phyloP scores from a whole-genome alignment of 2,329 filamentous ascomycete genomes.

The Ascochyta koolunga region DNA sequence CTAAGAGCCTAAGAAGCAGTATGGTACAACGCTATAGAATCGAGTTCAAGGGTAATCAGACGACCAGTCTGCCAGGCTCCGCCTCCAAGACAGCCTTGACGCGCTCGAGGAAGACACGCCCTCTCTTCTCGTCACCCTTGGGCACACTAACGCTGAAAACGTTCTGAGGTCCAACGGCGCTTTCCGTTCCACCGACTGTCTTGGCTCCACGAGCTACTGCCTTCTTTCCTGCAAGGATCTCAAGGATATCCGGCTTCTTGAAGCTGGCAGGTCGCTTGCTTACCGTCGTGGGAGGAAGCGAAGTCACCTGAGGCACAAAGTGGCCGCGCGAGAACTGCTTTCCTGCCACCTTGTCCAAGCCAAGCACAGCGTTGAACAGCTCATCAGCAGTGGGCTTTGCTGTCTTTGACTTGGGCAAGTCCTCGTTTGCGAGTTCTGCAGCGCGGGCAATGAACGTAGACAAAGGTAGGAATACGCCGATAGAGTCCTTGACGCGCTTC shows the following conservation, averaged over 20 bases:
- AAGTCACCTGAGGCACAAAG: conserved; percentile 74
- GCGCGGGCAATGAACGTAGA: conserved; percentile 88
- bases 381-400: conserved; percentile 75
- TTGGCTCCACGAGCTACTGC: conserved; percentile 36
- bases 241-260: conserved; percentile 78
- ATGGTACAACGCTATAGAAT: conserved; percentile 36
- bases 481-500: conserved; percentile 74
- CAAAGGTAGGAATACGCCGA: conserved; percentile 82
- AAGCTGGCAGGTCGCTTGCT: conserved; percentile 47
- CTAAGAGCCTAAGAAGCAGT: conserved; percentile 27
- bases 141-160: conserved; percentile 83
- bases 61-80: conserved; percentile 47
- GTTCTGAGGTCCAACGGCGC: conserved; percentile 64
- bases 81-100: conserved; percentile 75
- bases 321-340: conserved; percentile 61
- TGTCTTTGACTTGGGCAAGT: conserved; percentile 71
- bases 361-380: conserved; percentile 88
- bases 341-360: conserved; percentile 61
- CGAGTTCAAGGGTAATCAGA: conserved; percentile 29
- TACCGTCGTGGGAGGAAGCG: conserved; percentile 42
- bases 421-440: conserved; percentile 84
- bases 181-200: conserved; percentile 34
- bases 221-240: conserved; percentile 65
- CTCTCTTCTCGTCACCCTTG: conserved; percentile 80
- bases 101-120: conserved; percentile 80